Conservation (phyloP, 2,329 filamentous ascomycete species). For the Anthostomella pinea region DNA sequence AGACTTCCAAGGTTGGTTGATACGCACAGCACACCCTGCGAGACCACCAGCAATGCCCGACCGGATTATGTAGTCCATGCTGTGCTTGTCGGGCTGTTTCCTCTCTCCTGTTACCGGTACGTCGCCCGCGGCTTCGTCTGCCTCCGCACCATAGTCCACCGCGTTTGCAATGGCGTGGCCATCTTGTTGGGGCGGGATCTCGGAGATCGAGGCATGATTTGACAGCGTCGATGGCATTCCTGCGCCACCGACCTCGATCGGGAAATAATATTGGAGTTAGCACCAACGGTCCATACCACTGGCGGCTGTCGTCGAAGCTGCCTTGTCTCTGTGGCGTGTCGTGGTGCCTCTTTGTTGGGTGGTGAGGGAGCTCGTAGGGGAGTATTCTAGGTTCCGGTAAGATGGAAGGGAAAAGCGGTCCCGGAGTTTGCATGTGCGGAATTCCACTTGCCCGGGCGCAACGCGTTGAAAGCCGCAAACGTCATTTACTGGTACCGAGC, state of each 20-base stretch:
- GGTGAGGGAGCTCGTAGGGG: slow-evolving; percentile 2
- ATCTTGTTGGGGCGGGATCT: slow-evolving; percentile 43
- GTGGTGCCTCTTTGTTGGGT: slow-evolving; percentile 15
- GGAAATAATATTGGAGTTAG: too few species aligned
- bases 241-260: slow-evolving; percentile 29
- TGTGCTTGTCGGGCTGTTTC: slow-evolving; percentile 64
- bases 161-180: slow-evolving; percentile 19
- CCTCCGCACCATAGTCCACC: slow-evolving; percentile 23
- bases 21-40: slow-evolving; percentile 83
- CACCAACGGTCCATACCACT: slow-evolving; percentile 17
- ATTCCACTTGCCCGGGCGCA: too few species aligned
- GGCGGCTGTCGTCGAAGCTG: neutral
- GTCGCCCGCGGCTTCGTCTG: slow-evolving; percentile 45
- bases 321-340: slow-evolving; percentile 6
- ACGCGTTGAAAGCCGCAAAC: slow-evolving; percentile 21
- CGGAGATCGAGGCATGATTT: slow-evolving; percentile 59
- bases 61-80: slow-evolving; percentile 77
- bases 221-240: slow-evolving; percentile 55
- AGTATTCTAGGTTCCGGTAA: too few species aligned
- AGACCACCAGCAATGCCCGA: slow-evolving; percentile 85
- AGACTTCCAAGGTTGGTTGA: neutral
- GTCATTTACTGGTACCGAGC: slow-evolving; percentile 26
- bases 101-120: slow-evolving; percentile 39
- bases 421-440: slow-evolving; percentile 8
- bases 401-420: slow-evolving; percentile 1